phyloP scores from a whole-genome alignment of 495 filamentous ascomycete species.

The Jackrogersella multiformis region DNA sequence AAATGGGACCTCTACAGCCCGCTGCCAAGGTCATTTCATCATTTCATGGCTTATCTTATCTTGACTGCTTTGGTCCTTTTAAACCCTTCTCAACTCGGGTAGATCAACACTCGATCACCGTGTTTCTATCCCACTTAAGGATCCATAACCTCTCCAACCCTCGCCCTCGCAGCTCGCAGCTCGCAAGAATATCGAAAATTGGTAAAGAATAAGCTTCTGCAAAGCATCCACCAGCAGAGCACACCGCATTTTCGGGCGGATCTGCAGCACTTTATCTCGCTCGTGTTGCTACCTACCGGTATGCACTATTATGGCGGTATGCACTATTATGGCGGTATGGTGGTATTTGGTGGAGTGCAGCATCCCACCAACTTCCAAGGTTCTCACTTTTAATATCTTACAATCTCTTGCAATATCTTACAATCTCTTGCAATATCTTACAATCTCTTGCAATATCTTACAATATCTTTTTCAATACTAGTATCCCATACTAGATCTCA shows the following conservation, averaged over 20 bases:
- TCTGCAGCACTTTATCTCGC: conserved; percentile 31
- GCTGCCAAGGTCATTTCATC: not conserved
- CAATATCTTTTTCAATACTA: too few relatives aligned
- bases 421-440: too few relatives aligned
- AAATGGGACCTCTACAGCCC: not conserved
- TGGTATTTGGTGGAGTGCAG: conserved; percentile 28
- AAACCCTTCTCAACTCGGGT: not conserved
- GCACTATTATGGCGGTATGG: not conserved
- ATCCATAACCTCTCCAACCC: not conserved
- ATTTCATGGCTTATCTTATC: conserved; percentile 13
- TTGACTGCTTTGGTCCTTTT: not conserved
- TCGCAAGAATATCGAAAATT: too few relatives aligned
- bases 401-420: too few relatives aligned
- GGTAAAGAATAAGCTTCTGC: conserved; percentile 15
- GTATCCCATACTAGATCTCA: too few relatives aligned
- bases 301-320: too few relatives aligned
- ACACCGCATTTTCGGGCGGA: conserved; percentile 43
- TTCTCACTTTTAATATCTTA: too few relatives aligned
- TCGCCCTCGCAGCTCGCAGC: too few relatives aligned
- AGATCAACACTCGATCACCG: not conserved
- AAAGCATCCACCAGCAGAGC: conserved; percentile 23
- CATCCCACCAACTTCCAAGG: conserved; percentile 21
- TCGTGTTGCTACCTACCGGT: conserved; percentile 8
- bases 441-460: too few relatives aligned
- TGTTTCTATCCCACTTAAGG: too few relatives aligned